These are phyloP conservation scores for Podaxis sp. DNA, from an alignment of 768 basidiomycete genomes.

Conservation along the genomic window DNA sequence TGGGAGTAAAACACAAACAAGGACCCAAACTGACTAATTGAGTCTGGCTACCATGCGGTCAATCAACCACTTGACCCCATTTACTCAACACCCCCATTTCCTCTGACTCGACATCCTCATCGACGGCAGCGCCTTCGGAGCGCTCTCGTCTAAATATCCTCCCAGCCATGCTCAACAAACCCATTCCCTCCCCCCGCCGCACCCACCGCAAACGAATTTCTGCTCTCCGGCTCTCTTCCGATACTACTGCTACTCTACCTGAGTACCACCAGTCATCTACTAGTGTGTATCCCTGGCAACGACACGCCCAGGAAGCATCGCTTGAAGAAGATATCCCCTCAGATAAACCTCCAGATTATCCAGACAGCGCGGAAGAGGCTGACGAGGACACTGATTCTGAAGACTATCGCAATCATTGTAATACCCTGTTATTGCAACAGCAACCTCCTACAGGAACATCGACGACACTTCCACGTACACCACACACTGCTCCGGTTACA, in stretches of 20 bases:
- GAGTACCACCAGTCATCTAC: constrained; percentile 45
- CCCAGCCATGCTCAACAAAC: constrained; percentile 23
- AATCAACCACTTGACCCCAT: constrained; percentile 25
- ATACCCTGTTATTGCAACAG: constrained; percentile 12
- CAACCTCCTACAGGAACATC: constrained; percentile 7
- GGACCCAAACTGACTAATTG: constrained; percentile 2
- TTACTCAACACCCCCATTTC: background rate
- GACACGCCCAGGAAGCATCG: constrained; percentile 3
- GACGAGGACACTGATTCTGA: constrained; percentile 60
- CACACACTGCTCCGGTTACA: background rate
- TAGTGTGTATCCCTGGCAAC: constrained; percentile 12
- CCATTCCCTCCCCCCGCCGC: constrained; percentile 26
- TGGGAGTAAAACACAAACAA: background rate
- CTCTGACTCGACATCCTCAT: constrained; percentile 10
- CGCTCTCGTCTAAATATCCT: constrained; percentile 9
- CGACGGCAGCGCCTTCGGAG: constrained; percentile 23
- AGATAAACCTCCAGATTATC: constrained; percentile 73
- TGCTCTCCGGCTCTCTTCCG: constrained; percentile 58
- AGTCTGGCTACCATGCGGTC: constrained; percentile 20
- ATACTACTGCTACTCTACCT: constrained; percentile 65
- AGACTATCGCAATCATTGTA: constrained; percentile 24
- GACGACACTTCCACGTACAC: background rate
- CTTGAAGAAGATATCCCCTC: constrained; percentile 32
- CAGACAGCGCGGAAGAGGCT: constrained; percentile 75
- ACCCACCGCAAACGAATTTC: constrained; percentile 61